phyloP scores from a whole-genome alignment of 2,329 filamentous ascomycete genomes.

The Aspergillus persii region DNA sequence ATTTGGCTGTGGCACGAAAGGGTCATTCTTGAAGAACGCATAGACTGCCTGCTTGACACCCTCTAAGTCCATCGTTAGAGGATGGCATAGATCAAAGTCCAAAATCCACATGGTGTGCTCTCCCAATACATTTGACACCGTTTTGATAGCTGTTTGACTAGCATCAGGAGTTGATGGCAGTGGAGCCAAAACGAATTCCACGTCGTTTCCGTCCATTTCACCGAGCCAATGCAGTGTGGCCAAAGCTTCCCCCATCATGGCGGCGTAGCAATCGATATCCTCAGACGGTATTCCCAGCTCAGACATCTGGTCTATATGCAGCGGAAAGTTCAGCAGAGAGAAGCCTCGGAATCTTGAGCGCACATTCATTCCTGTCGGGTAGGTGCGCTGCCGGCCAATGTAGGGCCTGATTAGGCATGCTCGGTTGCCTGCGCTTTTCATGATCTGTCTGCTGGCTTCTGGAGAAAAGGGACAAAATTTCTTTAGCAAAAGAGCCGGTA shows the following conservation, averaged over 20 bases:
- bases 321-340: constrained; percentile 49
- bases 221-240: constrained; percentile 53
- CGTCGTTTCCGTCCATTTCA: constrained; percentile 51
- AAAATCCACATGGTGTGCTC: constrained; percentile 46
- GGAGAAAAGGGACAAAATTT: constrained; percentile 31
- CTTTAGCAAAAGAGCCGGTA: constrained; percentile 30
- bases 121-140: constrained; percentile 24
- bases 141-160: not conserved
- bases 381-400: constrained; percentile 39
- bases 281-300: constrained; percentile 35
- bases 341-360: constrained; percentile 27
- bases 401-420: constrained; percentile 53
- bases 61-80: constrained; percentile 37
- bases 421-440: constrained; percentile 33
- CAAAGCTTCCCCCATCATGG: constrained; percentile 50
- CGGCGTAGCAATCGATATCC: constrained; percentile 35
- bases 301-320: constrained; percentile 53
- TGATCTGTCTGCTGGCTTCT: constrained; percentile 23
- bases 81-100: constrained; percentile 48
- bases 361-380: not conserved
- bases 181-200: constrained; percentile 54
- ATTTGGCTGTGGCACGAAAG: constrained; percentile 53
- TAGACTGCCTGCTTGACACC: constrained; percentile 44
- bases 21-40: constrained; percentile 52
- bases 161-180: not conserved